These are phyloP conservation scores for Neocallimastix lanati DNA, from an alignment of 192 early-diverging fungal genomes.

Conservation along the genomic window DNA sequence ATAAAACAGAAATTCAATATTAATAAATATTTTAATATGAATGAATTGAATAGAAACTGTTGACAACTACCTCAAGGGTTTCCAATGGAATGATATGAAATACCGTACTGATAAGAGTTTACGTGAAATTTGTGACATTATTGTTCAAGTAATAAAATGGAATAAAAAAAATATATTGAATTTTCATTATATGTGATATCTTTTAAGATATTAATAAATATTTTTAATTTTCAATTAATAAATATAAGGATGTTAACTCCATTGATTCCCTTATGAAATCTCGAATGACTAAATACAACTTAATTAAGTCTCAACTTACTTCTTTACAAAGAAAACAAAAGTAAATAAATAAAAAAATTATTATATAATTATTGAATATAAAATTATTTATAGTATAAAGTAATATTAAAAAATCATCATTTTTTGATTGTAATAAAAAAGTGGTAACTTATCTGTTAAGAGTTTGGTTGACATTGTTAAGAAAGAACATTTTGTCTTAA, in stretches of 20 bases:
- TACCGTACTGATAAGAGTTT: conserved; percentile 86
- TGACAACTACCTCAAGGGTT: conserved; percentile 68
- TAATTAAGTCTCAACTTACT: conserved; percentile 60
- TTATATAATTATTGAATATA: no score
- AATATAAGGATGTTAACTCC: conserved; percentile 61
- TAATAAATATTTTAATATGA: no score
- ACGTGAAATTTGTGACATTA: conserved; percentile 57
- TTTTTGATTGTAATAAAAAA: conserved; percentile 6
- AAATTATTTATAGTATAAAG: no score
- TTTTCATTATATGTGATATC: no score
- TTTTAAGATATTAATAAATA: no score
- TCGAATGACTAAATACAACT: conserved; percentile 72
- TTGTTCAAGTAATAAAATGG: conserved; percentile 60
- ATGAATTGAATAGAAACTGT: conserved; percentile 43
- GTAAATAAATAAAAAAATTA: no score
- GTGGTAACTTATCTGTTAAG: conserved; percentile 76
- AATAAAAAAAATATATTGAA: no score
- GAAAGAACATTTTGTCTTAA: conserved; percentile 73
- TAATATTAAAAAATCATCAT: no score
- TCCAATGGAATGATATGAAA: conserved; percentile 93
- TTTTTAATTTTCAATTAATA: no score
- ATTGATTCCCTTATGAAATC: conserved; percentile 82
- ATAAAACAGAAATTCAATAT: no score
- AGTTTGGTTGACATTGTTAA: conserved; percentile 75
- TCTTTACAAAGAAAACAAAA: conserved; percentile 66